Base-by-base conservation (phyloP, 768 basidiomycete genomes). In the Auricularia heimuer region DNA sequence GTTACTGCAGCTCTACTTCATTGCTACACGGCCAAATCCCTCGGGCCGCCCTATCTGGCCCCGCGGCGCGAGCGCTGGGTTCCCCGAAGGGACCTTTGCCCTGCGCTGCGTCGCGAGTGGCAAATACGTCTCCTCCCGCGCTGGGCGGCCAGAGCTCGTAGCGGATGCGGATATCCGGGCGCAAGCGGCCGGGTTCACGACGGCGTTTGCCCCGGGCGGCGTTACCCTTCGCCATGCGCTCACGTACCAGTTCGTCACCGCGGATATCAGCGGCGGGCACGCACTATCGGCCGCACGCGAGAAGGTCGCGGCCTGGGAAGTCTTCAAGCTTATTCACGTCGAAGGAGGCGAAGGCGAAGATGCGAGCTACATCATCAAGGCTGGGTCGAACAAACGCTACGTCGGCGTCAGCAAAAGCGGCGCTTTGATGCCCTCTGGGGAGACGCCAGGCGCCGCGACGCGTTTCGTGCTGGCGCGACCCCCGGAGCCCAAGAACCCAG, bases 211-310 rank as follows among this genome's bases (percentile, higher is more conserved):
- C 60, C 75, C 75, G 0, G 74, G 74, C 44, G 73, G 72, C 14
- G 75, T 74, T 14, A 74, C 72, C 1, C 73, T 76, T 61, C 67
- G 68, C 42, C 70, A 70, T 39, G 51, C 69, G 18, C 69, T 66
- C 3, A 75, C 60, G 8, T 67, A 65, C n/a, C 70, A 74, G 56
- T 76, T 68, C 44, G 74, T 76, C 47, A 77, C 76, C 6, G 76
- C 75, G 4, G 76, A 77, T 58, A 69, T 44, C 51, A 69, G 70
- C 24, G 76, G 70, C n/a, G 69, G 65, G 2, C 69, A 61, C 34
- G 67, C 73, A 0, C 60, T 77, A 36, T 67, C 71, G 18, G 73
- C 76, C 3, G 72, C 73, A 14, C 72, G 75, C 7, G 66, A 64
- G 37, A 68, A 65, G 10, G 69, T 74, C 11, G 71, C 69, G 34